Evolutionary conservation across 1,139 yeast genomes (phyloP), one percentile per base, ranked within the genome.

Genomic region (Tardiomyces digboiensis): DNA sequence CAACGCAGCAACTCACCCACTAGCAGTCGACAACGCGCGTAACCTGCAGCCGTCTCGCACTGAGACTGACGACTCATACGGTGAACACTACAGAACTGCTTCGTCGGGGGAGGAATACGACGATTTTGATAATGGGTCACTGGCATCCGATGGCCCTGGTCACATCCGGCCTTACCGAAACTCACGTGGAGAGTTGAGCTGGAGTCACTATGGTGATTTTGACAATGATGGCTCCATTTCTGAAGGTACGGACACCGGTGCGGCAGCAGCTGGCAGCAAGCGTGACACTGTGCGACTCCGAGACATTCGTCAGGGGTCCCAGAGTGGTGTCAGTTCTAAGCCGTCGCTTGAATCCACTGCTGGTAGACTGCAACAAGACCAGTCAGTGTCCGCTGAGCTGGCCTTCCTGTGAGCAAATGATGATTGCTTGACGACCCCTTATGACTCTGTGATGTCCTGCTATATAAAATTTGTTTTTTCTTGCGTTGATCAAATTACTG

Each of bases 171-270:
- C 65, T 6, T 60, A 56, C 46, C 47, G 63, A 13, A 61, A 61
- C 45, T 58, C 60, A 14, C 52, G 53, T 13, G 67, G 67, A 37
- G 61, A 60, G 42, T 51, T 62, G 40, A 57, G 56, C 8, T 62
- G 65, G 66, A 52, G 54, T 5, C 37, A 33, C 19, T 16, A 33
- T 5, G 19, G 19, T 7, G 19, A 14, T 13, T 7, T 6, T 12
- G 19, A 33, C 19, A 4, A 4, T 20, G 12, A 33, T n/a, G 37
- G 19, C 19, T 19, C 19, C 3, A 16, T 5, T 3, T 19, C 14
- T 20, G 4, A 19, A 8, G 19, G 12, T 12, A 10, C 19, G 19
- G n/a, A 8, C 19, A 16, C 19, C 19, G 8, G 19, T 10, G 37
- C 14, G 8, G 37, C 37, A 8, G 12, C 6, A 6, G 36, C 18